phyloP scores from a whole-genome alignment of 2,329 filamentous ascomycete genomes.

The Apiospora aurea region DNA sequence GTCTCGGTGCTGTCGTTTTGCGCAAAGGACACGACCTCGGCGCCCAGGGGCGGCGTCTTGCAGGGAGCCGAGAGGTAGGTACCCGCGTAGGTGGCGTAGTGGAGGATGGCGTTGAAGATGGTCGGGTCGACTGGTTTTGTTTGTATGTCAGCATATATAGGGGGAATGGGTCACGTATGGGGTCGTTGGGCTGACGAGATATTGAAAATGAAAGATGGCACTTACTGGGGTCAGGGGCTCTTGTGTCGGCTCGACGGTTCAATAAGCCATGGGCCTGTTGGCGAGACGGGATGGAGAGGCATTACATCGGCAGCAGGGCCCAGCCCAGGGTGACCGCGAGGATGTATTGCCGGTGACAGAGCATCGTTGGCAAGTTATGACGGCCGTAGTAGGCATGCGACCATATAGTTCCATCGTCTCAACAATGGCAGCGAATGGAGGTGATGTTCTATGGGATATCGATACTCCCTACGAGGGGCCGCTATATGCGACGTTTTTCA shows the following conservation, averaged over 20 bases:
- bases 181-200: background rate
- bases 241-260: background rate
- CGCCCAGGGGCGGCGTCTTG: background rate
- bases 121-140: background rate
- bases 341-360: background rate
- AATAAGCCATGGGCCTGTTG: background rate
- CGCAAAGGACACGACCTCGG: background rate
- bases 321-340: background rate
- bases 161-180: no score
- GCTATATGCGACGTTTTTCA: background rate
- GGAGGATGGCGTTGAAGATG: background rate
- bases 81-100: background rate
- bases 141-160: no score
- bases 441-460: background rate
- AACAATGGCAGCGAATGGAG: background rate
- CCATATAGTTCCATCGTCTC: background rate
- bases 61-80: background rate
- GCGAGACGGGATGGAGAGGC: background rate
- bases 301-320: background rate
- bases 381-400: background rate
- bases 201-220: background rate
- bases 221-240: conserved; percentile 2
- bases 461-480: background rate
- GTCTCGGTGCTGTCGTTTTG: background rate
- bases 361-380: background rate